phyloP scores from a whole-genome alignment of 1,284 basidiomycete species.

The Ceratobasidium sp. region DNA sequence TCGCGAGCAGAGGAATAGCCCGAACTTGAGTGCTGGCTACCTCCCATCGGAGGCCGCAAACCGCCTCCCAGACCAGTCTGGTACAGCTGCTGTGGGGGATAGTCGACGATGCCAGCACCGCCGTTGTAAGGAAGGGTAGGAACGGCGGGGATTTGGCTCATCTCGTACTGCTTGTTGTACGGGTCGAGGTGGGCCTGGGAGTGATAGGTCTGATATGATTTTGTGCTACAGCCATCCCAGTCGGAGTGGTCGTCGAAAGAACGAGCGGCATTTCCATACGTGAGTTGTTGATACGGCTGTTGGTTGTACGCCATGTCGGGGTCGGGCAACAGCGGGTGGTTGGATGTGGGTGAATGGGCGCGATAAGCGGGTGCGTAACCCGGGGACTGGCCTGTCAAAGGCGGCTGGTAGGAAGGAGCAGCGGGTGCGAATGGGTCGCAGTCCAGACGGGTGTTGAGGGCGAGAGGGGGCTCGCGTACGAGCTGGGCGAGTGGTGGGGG shows the following conservation, averaged over 20 bases:
- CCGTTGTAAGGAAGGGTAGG: conserved; percentile 63
- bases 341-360: conserved; percentile 26
- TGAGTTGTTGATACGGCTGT: background rate
- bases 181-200: conserved; percentile 73
- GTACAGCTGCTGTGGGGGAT: conserved; percentile 66
- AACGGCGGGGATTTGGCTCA: conserved; percentile 68
- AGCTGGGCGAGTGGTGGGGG: conserved; percentile 34
- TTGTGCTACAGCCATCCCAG: conserved; percentile 74
- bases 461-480: conserved; percentile 35
- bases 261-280: conserved; percentile 57
- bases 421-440: conserved; percentile 33
- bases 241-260: conserved; percentile 52
- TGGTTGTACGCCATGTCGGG: conserved; percentile 27
- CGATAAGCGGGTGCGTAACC: conserved; percentile 39
- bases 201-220: conserved; percentile 66
- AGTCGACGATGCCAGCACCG: conserved; percentile 62
- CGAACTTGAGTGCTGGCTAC: conserved; percentile 57
- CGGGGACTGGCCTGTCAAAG: conserved; percentile 23
- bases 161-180: conserved; percentile 67
- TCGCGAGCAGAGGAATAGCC: conserved; percentile 79
- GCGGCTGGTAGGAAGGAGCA: conserved; percentile 36
- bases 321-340: conserved; percentile 29
- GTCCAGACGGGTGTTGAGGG: conserved; percentile 35
- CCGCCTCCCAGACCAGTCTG: conserved; percentile 58
- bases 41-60: conserved; percentile 56